Evolutionary conservation across 1,139 yeast genomes (phyloP).

Genomic region (Nakaseomyces uthaithaninus): DNA sequence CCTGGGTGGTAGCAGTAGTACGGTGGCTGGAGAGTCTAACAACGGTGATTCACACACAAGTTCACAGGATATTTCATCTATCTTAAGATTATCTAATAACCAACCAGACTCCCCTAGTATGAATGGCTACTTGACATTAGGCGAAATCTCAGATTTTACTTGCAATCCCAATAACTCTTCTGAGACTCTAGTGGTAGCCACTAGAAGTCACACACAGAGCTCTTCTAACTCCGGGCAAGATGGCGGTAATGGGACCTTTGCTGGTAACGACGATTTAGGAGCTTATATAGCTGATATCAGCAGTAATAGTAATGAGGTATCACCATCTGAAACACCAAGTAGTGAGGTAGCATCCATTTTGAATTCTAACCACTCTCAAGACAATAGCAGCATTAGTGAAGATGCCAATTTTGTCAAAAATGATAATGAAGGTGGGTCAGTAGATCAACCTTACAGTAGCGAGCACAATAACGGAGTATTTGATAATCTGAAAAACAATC

Average conservation of each 20-base stretch:
- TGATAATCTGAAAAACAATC: background rate
- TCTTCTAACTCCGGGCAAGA: background rate
- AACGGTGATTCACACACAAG: background rate
- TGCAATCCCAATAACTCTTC: conserved; percentile 4
- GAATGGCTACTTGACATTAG: background rate
- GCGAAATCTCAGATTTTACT: conserved; percentile 1
- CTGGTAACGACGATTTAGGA: background rate
- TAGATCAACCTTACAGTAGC: background rate
- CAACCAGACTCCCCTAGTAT: conserved; percentile 3
- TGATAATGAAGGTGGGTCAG: background rate
- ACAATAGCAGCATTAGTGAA: conserved; percentile 3
- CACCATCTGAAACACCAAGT: conserved; percentile 4
- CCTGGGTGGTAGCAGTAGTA: no score
- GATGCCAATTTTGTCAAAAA: background rate
- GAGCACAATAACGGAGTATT: background rate
- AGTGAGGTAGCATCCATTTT: conserved; percentile 2
- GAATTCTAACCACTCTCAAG: conserved; percentile 1
- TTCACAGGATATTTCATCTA: background rate
- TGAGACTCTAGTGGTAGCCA: conserved; percentile 1
- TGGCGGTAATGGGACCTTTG: background rate
- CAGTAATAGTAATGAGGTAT: background rate
- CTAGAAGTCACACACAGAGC: background rate
- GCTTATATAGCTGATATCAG: background rate
- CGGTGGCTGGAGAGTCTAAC: no score
- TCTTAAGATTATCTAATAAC: background rate